A percentile compares a stretch with the other conserved stretches of the same genome.
phyloP scores from a whole-genome alignment of 192 early-diverging fungal species.

The Coemansia sp. region DNA sequence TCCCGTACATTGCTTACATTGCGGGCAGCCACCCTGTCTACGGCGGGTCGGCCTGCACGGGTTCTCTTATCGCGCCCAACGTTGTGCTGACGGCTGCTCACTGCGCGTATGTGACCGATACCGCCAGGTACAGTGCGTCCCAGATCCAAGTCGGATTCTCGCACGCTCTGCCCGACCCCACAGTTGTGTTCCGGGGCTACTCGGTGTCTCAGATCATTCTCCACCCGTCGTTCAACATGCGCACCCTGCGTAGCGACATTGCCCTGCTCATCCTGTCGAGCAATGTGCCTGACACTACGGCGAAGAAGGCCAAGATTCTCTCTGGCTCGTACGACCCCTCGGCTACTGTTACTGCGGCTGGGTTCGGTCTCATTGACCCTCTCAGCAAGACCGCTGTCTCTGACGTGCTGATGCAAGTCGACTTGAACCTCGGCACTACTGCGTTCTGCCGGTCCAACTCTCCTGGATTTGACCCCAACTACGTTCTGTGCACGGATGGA shows the following conservation, averaged over 20 bases:
- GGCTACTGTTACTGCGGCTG: conserved; percentile 31
- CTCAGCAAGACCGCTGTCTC: conserved; percentile 5
- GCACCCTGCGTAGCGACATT: conserved; percentile 28
- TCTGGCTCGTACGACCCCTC: conserved; percentile 8
- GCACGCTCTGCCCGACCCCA: conserved; percentile 19
- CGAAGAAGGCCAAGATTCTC: conserved; percentile 24
- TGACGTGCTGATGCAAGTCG: conserved; percentile 35
- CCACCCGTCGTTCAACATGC: conserved; percentile 30
- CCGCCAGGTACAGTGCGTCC: conserved; percentile 2
- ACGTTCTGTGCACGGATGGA: conserved; percentile 46
- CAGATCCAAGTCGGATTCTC: conserved; percentile 29
- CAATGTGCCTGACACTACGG: conserved; percentile 11
- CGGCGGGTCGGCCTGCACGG: conserved; percentile 31
- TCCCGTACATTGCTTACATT: conserved; percentile 38
- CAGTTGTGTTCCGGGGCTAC: conserved; percentile 16
- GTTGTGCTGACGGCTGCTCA: conserved; percentile 53
- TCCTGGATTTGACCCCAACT: conserved; percentile 1
- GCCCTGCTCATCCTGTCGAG: conserved; percentile 33
- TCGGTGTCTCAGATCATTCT: conserved; percentile 19
- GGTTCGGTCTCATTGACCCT: conserved; percentile 43
- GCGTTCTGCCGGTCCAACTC: conserved; percentile 18
- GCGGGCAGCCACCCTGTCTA: conserved; percentile 3
- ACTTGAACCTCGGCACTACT: conserved; percentile 14
- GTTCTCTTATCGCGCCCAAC: conserved; percentile 46
- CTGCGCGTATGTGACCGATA: conserved; percentile 19